Conservation (phyloP, 2,329 filamentous ascomycete species). For the Hypocreales sp. region DNA sequence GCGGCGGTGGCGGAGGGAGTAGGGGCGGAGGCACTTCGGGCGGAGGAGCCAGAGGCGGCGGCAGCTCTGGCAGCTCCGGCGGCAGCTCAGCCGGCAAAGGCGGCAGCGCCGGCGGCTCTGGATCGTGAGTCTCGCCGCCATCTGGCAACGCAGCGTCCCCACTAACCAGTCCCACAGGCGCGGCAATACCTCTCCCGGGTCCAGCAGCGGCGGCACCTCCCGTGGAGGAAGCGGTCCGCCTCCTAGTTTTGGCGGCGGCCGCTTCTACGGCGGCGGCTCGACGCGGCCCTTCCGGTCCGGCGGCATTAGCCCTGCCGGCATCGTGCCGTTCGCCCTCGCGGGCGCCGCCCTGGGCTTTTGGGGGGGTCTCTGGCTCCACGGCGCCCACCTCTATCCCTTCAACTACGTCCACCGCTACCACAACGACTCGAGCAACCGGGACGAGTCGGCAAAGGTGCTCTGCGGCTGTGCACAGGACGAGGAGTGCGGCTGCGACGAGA, state of each 20-base stretch:
- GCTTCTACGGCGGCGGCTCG: conserved; percentile 53
- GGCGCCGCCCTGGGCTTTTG: conserved; percentile 38
- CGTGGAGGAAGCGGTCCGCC: conserved; percentile 39
- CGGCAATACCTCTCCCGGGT: conserved; percentile 12
- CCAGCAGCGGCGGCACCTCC: conserved; percentile 34
- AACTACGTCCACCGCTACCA: conserved; percentile 26
- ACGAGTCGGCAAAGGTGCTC: conserved; percentile 19
- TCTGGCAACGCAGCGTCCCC: background rate
- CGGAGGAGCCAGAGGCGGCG: conserved; percentile 5
- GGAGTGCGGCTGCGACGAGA: conserved; percentile 55
- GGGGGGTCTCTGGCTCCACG: conserved; percentile 49
- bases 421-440: conserved; percentile 29
- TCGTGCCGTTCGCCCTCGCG: conserved; percentile 35
- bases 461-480: conserved; percentile 34
- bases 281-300: conserved; percentile 44
- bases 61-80: conserved; percentile 8
- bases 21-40: conserved; percentile 16
- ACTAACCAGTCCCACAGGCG: conserved; percentile 9
- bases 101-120: conserved; percentile 1
- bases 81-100: conserved; percentile 4
- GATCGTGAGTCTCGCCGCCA: conserved; percentile 2
- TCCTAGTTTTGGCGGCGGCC: conserved; percentile 44
- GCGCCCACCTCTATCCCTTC: conserved; percentile 43
- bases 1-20: conserved; percentile 39
- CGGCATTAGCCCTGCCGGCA: conserved; percentile 30